Evolutionary conservation across 257 asterid species (phyloP), one percentile per base, ranked within the genome.

Genomic region (Agastache rugosa): DNA sequence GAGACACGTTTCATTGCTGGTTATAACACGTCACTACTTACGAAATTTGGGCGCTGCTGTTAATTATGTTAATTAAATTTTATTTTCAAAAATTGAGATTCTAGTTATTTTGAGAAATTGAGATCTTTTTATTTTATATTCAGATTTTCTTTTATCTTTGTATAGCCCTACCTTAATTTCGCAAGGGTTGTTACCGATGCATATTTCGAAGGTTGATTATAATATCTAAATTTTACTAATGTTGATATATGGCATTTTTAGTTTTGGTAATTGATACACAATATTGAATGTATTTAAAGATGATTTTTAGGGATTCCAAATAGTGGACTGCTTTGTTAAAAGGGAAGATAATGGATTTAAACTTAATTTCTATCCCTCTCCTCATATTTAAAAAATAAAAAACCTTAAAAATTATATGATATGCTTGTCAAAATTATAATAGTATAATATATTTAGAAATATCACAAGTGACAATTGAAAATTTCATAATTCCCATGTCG

Each of bases 1-100:
- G 2, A 1, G 12, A 50, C 23, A 47, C 23, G 58, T 34, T n/a
- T 17, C 50, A 59, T 0, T 25, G 8, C 39, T 25, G 8, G 4
- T 1, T 11, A 25, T 56, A 25, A 67, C 76, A 79, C 80, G 80
- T 80, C 14, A 25, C 42, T 6, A 59, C 78, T 22, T 35, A 34
- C 69, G 81, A 31, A 65, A 65, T 64, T 23, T 17, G 34, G 64
- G 20, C 22, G 61, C 76, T 69, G 44, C 50, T 34, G 42, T 64
- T 14, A 55, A 35, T 14, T 66, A 16, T 16, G 54, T 48, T n/a
- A 11, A 15, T 47, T 47, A n/a, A n/a, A n/a, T n/a, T 37, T 2
- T 39, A 8, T n/a, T 50, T 53, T 53, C 6, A 8, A 1, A 8
- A 53, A 53, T 19, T 20, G 12, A 53, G 60, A 53, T 53, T n/a